phyloP scores from a whole-genome alignment of 177 flowering plant species.

The Vitis hybrid region DNA sequence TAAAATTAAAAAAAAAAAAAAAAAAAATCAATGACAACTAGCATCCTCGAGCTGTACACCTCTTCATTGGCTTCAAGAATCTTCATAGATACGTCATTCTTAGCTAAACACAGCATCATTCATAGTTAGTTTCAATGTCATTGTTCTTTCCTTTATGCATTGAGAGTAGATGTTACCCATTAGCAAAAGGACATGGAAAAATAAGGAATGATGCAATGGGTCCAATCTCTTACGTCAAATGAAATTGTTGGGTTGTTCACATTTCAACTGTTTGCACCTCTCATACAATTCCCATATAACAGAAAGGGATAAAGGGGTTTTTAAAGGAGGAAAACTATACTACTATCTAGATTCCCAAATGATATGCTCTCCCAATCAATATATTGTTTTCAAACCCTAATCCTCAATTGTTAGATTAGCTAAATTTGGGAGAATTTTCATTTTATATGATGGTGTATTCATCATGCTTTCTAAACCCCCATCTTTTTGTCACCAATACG shows the following conservation, averaged over 20 bases:
- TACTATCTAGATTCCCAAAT: neutral
- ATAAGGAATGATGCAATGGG: neutral
- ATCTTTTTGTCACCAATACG: too few species aligned
- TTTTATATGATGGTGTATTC: too few species aligned
- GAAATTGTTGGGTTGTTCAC: slow-evolving; percentile 7
- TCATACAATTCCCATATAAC: neutral
- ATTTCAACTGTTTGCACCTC: neutral
- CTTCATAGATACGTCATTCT: neutral
- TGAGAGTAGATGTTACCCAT: neutral
- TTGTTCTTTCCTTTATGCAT: neutral
- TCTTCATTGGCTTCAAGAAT: neutral
- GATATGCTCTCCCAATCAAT: too few species aligned
- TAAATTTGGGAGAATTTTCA: too few species aligned
- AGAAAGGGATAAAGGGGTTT: neutral
- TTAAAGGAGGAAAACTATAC: neutral
- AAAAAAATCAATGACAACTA: too few species aligned
- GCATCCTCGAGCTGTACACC: neutral
- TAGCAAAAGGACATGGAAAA: neutral
- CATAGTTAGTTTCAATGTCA: slow-evolving; percentile 2
- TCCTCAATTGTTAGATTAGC: too few species aligned
- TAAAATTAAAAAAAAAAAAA: too few species aligned
- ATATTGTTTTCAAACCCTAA: too few species aligned
- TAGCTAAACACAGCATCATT: neutral
- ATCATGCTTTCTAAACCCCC: too few species aligned
- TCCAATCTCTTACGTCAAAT: neutral